Evolutionary conservation across 805 yeast genomes (phyloP).

Genomic region (Nakazawaea populi): DNA sequence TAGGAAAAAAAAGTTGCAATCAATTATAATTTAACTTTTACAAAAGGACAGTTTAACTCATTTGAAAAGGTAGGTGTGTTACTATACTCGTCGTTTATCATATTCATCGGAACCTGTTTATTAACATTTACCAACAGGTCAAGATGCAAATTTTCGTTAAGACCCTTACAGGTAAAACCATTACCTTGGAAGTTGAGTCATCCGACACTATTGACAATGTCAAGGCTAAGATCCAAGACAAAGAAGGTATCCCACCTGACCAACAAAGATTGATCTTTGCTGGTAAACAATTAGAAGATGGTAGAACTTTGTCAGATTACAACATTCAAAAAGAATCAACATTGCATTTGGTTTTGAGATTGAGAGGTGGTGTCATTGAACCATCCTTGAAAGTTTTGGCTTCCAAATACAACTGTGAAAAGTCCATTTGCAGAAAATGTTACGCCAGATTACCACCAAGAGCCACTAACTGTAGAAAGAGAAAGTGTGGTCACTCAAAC

Average conservation of each 20-base stretch:
- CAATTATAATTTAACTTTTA: background rate
- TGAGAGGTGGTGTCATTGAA: conserved; percentile 88
- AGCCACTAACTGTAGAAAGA: conserved; percentile 99
- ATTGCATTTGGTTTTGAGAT: conserved; percentile 57
- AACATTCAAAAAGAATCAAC: conserved; percentile 91
- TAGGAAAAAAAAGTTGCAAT: background rate
- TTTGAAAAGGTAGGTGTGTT: conserved; percentile 1
- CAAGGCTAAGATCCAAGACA: conserved; percentile 92
- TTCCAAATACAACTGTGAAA: conserved; percentile 99
- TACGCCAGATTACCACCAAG: conserved; percentile 99
- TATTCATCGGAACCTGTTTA: background rate
- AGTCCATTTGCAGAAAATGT: conserved; percentile 98
- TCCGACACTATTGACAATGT: conserved; percentile 95
- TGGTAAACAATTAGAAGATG: conserved; percentile 95
- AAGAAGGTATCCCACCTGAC: conserved; percentile 96
- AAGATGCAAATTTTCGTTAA: conserved; percentile 96
- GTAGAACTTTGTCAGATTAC: conserved; percentile 91
- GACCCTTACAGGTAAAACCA: conserved; percentile 99
- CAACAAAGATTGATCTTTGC: conserved; percentile 94
- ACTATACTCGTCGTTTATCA: no score
- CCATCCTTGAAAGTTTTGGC: conserved; percentile 99
- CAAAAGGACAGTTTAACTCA: conserved; percentile 1
- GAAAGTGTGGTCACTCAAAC: conserved; percentile 99
- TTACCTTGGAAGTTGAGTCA: conserved; percentile 80
- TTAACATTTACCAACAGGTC: conserved; percentile 14